phyloP scores from a whole-genome alignment of 129 eudicot species.

The Erigeron canadensis region DNA sequence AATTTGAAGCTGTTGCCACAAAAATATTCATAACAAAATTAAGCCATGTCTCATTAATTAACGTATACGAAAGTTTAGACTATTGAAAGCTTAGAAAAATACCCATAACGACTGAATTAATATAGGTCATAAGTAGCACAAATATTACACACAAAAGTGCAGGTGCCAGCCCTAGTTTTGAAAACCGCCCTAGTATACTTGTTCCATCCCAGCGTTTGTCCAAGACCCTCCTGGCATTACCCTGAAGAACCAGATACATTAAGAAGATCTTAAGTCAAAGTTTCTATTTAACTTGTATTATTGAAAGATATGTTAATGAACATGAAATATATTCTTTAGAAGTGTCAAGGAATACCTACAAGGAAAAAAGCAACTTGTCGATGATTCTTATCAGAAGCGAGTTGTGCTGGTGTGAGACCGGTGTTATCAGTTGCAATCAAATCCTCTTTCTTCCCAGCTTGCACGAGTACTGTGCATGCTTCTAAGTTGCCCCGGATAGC shows the following conservation, averaged over 20 bases:
- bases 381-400: conserved; percentile 95
- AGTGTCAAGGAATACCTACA: conserved; percentile 68
- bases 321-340: conserved; percentile 13
- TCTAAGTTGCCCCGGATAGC: conserved; percentile 93
- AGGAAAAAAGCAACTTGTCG: conserved; percentile 99
- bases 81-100: conserved; percentile 25
- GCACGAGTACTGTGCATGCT: conserved; percentile 96
- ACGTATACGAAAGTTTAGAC: not conserved
- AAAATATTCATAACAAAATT: conserved; percentile 4
- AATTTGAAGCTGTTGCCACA: conserved; percentile 52
- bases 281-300: not conserved
- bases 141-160: conserved; percentile 77
- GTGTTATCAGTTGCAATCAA: conserved; percentile 82
- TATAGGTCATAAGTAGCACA: conserved; percentile 65
- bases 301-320: not conserved
- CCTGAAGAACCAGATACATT: conserved; percentile 49
- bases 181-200: conserved; percentile 62
- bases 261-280: conserved; percentile 9
- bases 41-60: conserved; percentile 7
- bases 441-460: conserved; percentile 96
- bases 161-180: conserved; percentile 95
- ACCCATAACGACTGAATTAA: conserved; percentile 83
- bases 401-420: conserved; percentile 96
- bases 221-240: conserved; percentile 82
- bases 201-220: conserved; percentile 80